Evolutionary conservation across 108 stramenopile genomes (phyloP).

Genomic region (Aurantiochytrium sp.): DNA sequence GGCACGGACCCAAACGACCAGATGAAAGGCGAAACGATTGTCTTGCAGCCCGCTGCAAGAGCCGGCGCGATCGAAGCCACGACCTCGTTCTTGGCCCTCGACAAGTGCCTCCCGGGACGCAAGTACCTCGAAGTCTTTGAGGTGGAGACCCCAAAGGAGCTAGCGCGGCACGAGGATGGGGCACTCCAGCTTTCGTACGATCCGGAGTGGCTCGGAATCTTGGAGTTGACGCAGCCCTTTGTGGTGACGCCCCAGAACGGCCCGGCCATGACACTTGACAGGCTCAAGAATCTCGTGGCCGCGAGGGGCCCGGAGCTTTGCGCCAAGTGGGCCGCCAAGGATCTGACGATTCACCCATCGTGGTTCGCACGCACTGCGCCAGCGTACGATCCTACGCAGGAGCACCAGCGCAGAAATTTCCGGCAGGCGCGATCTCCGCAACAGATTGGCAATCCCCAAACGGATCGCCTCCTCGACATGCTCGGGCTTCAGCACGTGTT

Average conservation of each 20-base stretch:
- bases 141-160: conserved; percentile 44
- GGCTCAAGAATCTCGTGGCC: neutral
- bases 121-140: conserved; percentile 79
- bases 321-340: neutral
- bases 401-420: neutral
- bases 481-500: conserved; percentile 68
- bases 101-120: conserved; percentile 91
- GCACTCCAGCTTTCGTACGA: conserved; percentile 67
- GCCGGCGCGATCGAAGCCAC: too few relatives aligned
- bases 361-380: conserved; percentile 39
- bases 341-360: neutral
- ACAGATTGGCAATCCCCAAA: conserved; percentile 83
- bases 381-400: conserved; percentile 52
- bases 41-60: too few relatives aligned
- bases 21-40: neutral
- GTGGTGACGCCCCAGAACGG: neutral
- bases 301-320: neutral
- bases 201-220: conserved; percentile 72
- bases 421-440: conserved; percentile 44
- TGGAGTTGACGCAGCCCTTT: conserved; percentile 68
- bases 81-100: conserved; percentile 90
- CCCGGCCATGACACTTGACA: neutral
- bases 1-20: neutral
- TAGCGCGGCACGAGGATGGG: neutral
- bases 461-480: conserved; percentile 68